Conservation (phyloP, 176 grass and related monocot species). For the Microstegium vimineum region DNA sequence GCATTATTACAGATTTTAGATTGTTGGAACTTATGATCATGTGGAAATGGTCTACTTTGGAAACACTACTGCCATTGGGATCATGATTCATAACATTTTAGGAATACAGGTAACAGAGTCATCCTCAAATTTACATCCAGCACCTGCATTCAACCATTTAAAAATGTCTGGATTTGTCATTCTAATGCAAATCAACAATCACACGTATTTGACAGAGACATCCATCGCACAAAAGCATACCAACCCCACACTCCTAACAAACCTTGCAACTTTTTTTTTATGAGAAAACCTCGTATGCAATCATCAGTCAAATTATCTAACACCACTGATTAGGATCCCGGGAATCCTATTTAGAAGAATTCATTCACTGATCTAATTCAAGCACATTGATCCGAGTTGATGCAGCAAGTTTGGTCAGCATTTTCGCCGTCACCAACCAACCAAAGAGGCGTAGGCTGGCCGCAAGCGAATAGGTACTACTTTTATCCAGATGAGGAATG, state of each 20-base stretch:
- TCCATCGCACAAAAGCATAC: not conserved
- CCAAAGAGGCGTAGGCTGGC: not conserved
- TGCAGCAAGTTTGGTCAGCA: not conserved
- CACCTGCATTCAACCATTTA: not conserved
- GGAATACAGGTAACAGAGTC: not conserved
- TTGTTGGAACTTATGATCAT: not conserved
- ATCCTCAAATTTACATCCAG: not conserved
- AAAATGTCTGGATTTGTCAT: not conserved
- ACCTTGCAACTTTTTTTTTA: not conserved
- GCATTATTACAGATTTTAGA: not conserved
- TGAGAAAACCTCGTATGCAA: not conserved
- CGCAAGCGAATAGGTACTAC: slow-evolving; percentile 1
- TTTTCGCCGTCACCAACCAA: slow-evolving; percentile 20
- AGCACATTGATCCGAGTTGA: not conserved
- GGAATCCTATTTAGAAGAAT: too few species aligned
- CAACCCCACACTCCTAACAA: slow-evolving; percentile 8
- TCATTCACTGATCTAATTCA: too few species aligned
- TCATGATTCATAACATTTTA: not conserved
- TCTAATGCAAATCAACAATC: not conserved
- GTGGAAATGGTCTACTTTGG: not conserved
- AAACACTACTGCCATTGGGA: not conserved
- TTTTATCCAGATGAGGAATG: slow-evolving; percentile 6
- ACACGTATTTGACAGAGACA: too few species aligned
- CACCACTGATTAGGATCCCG: too few species aligned
- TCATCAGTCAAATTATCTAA: not conserved